Evolutionary conservation across 2,329 filamentous ascomycete species (phyloP).

Genomic region (Xylaria sp.): DNA sequence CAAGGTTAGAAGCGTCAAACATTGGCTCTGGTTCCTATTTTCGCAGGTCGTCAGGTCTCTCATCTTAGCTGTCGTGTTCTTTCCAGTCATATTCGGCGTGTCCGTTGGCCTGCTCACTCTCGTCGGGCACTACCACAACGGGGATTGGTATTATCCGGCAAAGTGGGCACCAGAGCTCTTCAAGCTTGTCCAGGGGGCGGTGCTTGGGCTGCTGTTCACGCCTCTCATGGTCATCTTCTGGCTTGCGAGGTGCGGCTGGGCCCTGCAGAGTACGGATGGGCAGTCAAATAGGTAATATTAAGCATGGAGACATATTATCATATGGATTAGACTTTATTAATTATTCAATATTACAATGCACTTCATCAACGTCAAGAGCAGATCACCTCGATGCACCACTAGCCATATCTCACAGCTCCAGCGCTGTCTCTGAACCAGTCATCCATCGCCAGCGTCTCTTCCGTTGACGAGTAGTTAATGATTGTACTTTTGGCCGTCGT

Average conservation of each 20-base stretch:
- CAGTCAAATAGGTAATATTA: not conserved
- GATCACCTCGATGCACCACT: not conserved
- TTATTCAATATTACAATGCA: constrained; percentile 22
- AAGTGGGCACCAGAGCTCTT: constrained; percentile 61
- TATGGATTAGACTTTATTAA: constrained; percentile 27
- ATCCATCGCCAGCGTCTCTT: constrained; percentile 63
- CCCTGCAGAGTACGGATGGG: constrained; percentile 44
- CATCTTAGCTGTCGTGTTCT: constrained; percentile 52
- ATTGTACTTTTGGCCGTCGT: constrained; percentile 73
- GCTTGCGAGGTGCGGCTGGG: constrained; percentile 62
- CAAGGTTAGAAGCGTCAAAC: constrained; percentile 43
- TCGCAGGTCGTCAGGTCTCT: constrained; percentile 52
- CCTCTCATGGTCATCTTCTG: constrained; percentile 61
- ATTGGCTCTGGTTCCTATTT: constrained; percentile 50
- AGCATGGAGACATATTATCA: not conserved
- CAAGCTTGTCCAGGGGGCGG: constrained; percentile 60
- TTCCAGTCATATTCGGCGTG: constrained; percentile 57
- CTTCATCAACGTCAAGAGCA: not conserved
- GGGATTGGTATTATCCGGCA: constrained; percentile 57
- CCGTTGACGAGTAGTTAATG: constrained; percentile 71
- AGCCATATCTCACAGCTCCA: constrained; percentile 70
- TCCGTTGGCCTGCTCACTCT: constrained; percentile 56
- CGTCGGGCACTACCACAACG: constrained; percentile 51
- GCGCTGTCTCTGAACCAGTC: constrained; percentile 74
- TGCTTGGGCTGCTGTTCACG: constrained; percentile 58